phyloP scores from a whole-genome alignment of 1,139 yeast genomes.

The Lodderomyces theae region DNA sequence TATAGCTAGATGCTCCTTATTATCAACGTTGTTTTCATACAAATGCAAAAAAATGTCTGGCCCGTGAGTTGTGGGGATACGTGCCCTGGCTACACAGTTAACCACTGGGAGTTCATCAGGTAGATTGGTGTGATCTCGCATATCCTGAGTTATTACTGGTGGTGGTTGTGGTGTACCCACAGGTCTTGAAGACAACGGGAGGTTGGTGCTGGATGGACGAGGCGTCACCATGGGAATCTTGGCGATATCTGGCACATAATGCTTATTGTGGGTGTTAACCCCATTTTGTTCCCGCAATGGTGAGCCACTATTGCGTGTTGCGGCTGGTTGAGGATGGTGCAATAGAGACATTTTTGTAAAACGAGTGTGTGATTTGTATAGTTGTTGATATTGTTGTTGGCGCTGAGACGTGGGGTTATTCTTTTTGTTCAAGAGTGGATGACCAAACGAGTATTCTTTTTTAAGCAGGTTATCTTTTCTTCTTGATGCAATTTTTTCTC shows the following conservation, averaged over 20 bases:
- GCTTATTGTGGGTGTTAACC: conserved; percentile 1
- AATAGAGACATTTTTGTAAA: conserved; percentile 6
- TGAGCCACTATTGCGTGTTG: neutral
- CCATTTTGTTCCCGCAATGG: conserved; percentile 2
- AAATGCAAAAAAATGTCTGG: conserved; percentile 91
- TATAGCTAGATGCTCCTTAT: conserved; percentile 93
- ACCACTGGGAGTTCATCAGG: conserved; percentile 57
- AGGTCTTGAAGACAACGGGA: conserved; percentile 6
- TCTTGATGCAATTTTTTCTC: conserved; percentile 3
- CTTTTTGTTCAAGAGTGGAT: neutral
- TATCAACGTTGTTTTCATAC: conserved; percentile 80
- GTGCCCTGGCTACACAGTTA: conserved; percentile 86
- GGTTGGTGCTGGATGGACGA: conserved; percentile 11
- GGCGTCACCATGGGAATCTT: conserved; percentile 17
- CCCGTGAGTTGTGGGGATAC: conserved; percentile 91
- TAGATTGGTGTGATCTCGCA: conserved; percentile 20
- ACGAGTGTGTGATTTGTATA: conserved; percentile 1
- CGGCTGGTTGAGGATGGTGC: conserved; percentile 6
- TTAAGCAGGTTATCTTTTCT: neutral
- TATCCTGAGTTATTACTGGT: conserved; percentile 15
- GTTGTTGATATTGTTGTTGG: neutral
- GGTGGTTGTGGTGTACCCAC: conserved; percentile 13
- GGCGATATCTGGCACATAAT: conserved; percentile 11
- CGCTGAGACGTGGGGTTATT: conserved; percentile 2
- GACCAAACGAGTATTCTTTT: neutral